Base-by-base conservation (phyloP, 1,284 basidiomycete genomes). In the Malassezia cuniculi region DNA sequence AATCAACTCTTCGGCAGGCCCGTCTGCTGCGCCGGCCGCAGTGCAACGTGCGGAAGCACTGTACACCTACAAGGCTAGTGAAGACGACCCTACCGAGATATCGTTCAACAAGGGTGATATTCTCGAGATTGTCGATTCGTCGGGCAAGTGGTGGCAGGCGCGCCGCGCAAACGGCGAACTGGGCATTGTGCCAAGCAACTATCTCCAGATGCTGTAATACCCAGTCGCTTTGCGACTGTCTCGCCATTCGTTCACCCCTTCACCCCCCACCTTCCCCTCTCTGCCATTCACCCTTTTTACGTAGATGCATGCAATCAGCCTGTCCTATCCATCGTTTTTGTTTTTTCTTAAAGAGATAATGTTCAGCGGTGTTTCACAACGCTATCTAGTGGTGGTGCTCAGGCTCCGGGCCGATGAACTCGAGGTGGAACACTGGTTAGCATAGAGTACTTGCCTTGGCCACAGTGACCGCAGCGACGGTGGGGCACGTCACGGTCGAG, bases 71-170 rank as follows among this genome's bases (percentile, higher is more conserved):
- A 78, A 77, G 43, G 90, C 89, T 21, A 85, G 81, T 7, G 74
- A 83, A 14, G 87, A 95, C 50, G 90, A 97, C 69, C 85, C 89
- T 7, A 93, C 85, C 61, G 93, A 97, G 71, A 83, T 97, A 34
- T 84, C 83, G 31, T 95, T 97, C 69, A 67, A 73, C 41, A 95
- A 95, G 69, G 86, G 86, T 36, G 90, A 97, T 65, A 75, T 87
- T 28, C 76, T 97, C 51, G 87, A 95, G 44, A 84, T 97, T 49
- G 70, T 90, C 36, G 93, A 97, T 71, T 89, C 85, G 68, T 77
- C 80, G 55, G 70, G 69, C 48, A 69, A 68, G 50, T 66, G 68
- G 68, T 95, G 85, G 85, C 85, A 90, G 68, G 86, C 86, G 31
- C 79, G 74, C 60, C 94, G 84, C 68, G 66, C 75, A 11, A 80